Evolutionary conservation across 805 yeast species (phyloP), one percentile per base, ranked within the genome.

Genomic region (Torulaspora microellipsoides): DNA sequence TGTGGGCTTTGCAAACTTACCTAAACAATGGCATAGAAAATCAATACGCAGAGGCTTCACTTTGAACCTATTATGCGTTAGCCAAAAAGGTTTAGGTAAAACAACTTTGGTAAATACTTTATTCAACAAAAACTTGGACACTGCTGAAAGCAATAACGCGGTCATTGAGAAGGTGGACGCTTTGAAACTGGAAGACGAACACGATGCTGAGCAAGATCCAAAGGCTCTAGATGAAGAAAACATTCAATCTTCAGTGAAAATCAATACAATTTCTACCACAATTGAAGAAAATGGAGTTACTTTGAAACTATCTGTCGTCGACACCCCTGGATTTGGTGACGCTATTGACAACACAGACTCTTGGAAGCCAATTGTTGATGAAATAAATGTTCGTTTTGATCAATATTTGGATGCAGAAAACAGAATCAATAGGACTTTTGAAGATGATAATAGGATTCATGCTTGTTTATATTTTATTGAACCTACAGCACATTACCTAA

Each of bases 1-100:
- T 63, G 99, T 93, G 44, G 99, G 99, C 5, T 93, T 93, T 69
- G 95, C 97, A 54, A 93, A 90, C 69, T 75, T 93, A 60, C 99
- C 99, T 46, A 93, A 90, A 63, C 99, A 93, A 72, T 93, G 97
- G 96, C 98, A 93, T 70, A 81, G 96, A 69, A 88, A 85, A 67
- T 83, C 95, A 2, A 79, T 88, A 49, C 83, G 85, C 66, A 78
- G 86, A 60, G 99, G 99, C 11, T 93, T 93, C 74, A 78, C 74
- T 56, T 78, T 93, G 63, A 93, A 93, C 64, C 64, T 93, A 48
- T 78, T 93, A 79, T 88, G 87, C 46, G 95, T 90, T 50, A 95
- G 95, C 54, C 95, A 87, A 70, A 73, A 82, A 47, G 97, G 99
- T 4, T 73, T 91, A 50, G 99, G 99, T 57, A 91, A 91, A 70